Conservation (phyloP, 2,329 filamentous ascomycete species). For the Fulvia fulva region DNA sequence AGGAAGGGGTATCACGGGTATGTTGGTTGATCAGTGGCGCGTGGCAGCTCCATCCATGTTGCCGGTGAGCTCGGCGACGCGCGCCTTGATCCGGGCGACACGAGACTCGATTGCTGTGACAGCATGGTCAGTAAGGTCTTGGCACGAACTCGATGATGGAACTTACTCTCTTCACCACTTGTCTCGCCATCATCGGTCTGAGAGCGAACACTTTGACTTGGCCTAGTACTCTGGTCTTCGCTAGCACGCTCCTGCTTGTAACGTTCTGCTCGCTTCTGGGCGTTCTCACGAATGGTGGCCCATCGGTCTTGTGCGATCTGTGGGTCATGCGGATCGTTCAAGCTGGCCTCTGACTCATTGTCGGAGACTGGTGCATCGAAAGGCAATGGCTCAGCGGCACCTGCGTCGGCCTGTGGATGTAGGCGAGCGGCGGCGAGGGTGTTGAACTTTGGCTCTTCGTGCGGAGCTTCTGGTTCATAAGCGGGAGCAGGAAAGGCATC, state of each 20-base stretch:
- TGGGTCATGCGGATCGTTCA: slow-evolving; percentile 33
- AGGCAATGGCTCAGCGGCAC: slow-evolving; percentile 7
- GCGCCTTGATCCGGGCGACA: slow-evolving; percentile 94
- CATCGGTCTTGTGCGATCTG: slow-evolving; percentile 68
- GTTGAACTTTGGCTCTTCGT: slow-evolving; percentile 21
- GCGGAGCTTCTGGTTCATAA: neutral
- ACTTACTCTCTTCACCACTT: slow-evolving; percentile 92
- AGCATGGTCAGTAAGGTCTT: slow-evolving; percentile 8
- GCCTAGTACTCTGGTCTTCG: slow-evolving; percentile 58
- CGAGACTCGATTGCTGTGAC: slow-evolving; percentile 85
- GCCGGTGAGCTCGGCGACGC: slow-evolving; percentile 83
- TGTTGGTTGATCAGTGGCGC: slow-evolving; percentile 1
- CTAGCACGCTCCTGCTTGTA: slow-evolving; percentile 46
- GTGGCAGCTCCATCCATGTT: slow-evolving; percentile 25
- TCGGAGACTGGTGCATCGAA: slow-evolving; percentile 12
- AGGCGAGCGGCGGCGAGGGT: slow-evolving; percentile 14
- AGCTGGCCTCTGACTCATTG: slow-evolving; percentile 38
- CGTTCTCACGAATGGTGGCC: slow-evolving; percentile 95
- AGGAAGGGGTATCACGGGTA: neutral
- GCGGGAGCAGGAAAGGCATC: slow-evolving; percentile 15
- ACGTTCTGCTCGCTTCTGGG: slow-evolving; percentile 66
- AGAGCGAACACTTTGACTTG: slow-evolving; percentile 48
- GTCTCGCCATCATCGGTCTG: slow-evolving; percentile 74
- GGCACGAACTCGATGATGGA: neutral
- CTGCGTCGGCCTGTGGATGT: slow-evolving; percentile 13